Evolutionary conservation across 2,329 filamentous ascomycete species (phyloP), one percentile per base, ranked within the genome.

Genomic region (Neophaeococcomyces mojaviensis): DNA sequence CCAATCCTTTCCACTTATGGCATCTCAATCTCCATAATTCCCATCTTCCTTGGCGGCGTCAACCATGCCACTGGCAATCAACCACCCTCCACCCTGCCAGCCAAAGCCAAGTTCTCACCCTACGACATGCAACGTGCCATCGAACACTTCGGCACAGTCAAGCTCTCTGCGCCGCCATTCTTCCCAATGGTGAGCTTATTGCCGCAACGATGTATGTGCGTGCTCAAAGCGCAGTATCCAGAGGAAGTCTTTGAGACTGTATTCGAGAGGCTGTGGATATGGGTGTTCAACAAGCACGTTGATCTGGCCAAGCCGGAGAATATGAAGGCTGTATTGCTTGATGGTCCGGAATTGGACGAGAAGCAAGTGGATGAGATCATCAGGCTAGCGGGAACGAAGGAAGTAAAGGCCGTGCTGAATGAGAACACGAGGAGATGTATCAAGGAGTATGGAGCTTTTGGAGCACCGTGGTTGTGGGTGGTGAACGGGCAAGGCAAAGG

Each of bases 401-500:
- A 75, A 51, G 67, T 65, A 55, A 79, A 79, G 58, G 63, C 73
- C 47, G 64, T 59, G n/a, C 64, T 87, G 22, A 73, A 74, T 48
- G 67, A 64, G 4, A 73, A 73, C 35, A 88, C 84, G 15, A 70
- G 77, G 49, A 71, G 72, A 52, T 82, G 77, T 0, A 61, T 86
- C 13, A 74, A 77, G 31, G 68, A 67, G 40, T 39, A 31, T 38
- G 86, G 85, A 0, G 86, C 85, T 0, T 90, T 86, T 63, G 86
- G 86, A 0, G 78, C 79, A 40, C 86, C 86, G 1, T 90, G 86
- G 85, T 70, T 86, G 49, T 81, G 79, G 74, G 72, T 48, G 15
- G 72, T 48, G 83, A 55, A 61, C 20, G 59, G 59, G 1, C 62
- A 73, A 50, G 82, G 81, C 0, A 36, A 37, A 20, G 71, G 71